Percentiles rank a stretch among this genome's conserved stretches.
Conservation (phyloP, 768 basidiomycete species). For the Artomyces pyxidatus region DNA sequence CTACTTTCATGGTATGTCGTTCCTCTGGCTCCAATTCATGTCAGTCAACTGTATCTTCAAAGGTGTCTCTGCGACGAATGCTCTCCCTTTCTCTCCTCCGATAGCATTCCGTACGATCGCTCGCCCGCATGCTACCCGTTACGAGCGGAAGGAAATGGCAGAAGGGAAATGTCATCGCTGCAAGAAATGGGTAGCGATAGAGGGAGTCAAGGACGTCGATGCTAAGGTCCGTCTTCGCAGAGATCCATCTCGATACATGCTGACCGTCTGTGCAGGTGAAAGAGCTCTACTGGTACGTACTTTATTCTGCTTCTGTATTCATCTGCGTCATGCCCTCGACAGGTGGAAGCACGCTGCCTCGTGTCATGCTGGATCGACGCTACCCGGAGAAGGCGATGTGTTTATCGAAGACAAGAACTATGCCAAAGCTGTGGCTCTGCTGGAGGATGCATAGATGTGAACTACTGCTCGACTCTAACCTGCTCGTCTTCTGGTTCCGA, state of each 20-base stretch:
- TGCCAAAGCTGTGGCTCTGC: background rate
- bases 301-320: background rate
- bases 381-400: conserved; percentile 49
- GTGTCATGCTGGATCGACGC: conserved; percentile 55
- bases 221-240: conserved; percentile 42
- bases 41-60: conserved; percentile 19
- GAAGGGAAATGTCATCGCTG: conserved; percentile 80
- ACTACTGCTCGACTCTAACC: too few relatives aligned
- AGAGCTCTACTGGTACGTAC: conserved; percentile 67
- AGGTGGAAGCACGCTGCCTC: conserved; percentile 83
- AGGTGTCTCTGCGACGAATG: conserved; percentile 65
- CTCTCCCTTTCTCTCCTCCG: conserved; percentile 73
- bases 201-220: conserved; percentile 68
- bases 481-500: too few relatives aligned
- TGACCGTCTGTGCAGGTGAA: conserved; percentile 39
- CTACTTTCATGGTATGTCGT: conserved; percentile 57
- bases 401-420: conserved; percentile 40
- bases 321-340: background rate
- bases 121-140: conserved; percentile 43
- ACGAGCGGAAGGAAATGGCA: conserved; percentile 48
- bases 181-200: conserved; percentile 58
- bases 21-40: background rate
- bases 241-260: background rate
- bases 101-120: conserved; percentile 43
- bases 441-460: too few relatives aligned